Base-by-base conservation (phyloP, 352 stramenopile genomes). In the Pythium aquatile region DNA sequence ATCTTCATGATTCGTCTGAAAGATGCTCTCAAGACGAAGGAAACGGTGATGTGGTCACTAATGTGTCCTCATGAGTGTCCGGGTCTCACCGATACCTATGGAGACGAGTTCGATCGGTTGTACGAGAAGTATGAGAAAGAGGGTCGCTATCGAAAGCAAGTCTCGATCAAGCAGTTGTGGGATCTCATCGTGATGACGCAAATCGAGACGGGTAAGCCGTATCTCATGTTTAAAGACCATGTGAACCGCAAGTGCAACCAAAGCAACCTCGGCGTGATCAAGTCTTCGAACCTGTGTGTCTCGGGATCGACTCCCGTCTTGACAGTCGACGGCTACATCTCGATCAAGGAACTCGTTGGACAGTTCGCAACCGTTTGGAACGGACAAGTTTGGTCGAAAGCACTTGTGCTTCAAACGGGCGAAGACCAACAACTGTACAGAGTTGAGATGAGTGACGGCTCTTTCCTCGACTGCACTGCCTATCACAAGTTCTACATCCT, bases 141-240 rank as follows among this genome's bases (percentile, higher is more conserved):
- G 66, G 90, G 90, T 26, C 82, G 77, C 29, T 92, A 78, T n/a
- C 73, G 93, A 13, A 84, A 93, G 63, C 89, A 83, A 4, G 93
- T 98, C 58, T 85, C 93, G 57, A 94, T 94, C 0, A 90, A 97
- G 55, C 73, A 96, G 69, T 73, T 98, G 10, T 98, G 95, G 95
- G 97, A 97, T 77, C 81, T 86, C 30, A 96, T 98, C 72, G 72
- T 98, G 57, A 90, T 97, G 53, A 90, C 83, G n/a, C 95, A 98
- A 76, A 90, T 98, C 32, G 95, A 98, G 77, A 98, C 95, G 1
- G 95, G 95, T 61, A 98, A 91, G 35, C 95, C 95, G 6, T 98
- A 98, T 78, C 98, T 98, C 87, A 70, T 98, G 47, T 98, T 93
- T 85, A 98, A 98, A 77, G 95, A 98, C 78, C 77, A 88, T 47